phyloP scores from a whole-genome alignment of 1,284 basidiomycete genomes.

The Gymnopus androsaceus region DNA sequence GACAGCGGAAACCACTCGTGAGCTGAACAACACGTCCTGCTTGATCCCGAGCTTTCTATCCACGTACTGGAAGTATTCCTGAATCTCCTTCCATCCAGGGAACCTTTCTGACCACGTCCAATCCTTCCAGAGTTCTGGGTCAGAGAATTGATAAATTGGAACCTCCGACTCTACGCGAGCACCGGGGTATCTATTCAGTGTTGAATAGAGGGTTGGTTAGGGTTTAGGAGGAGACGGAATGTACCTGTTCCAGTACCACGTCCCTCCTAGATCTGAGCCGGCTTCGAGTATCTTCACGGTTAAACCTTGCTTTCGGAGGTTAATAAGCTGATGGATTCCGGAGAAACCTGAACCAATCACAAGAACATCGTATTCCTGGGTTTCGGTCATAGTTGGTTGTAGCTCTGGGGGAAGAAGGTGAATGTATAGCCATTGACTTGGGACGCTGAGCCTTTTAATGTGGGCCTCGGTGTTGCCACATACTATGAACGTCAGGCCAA shows the following conservation, averaged over 20 bases:
- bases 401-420: too few relatives aligned
- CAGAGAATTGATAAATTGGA: slow-evolving; percentile 14
- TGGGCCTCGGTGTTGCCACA: too few relatives aligned
- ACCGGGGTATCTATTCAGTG: background rate
- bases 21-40: slow-evolving; percentile 16
- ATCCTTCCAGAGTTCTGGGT: slow-evolving; percentile 11
- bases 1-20: slow-evolving; percentile 13
- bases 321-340: slow-evolving; percentile 16
- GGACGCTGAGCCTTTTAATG: too few relatives aligned
- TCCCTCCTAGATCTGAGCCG: slow-evolving; percentile 6
- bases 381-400: too few relatives aligned
- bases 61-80: slow-evolving; percentile 15
- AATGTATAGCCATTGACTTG: too few relatives aligned
- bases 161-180: slow-evolving; percentile 11
- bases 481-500: too few relatives aligned
- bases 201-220: too few relatives aligned
- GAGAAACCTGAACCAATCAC: slow-evolving; percentile 29
- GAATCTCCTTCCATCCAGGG: slow-evolving; percentile 15
- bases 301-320: slow-evolving; percentile 10
- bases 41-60: slow-evolving; percentile 14
- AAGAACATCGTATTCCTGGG: slow-evolving; percentile 25
- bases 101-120: slow-evolving; percentile 15
- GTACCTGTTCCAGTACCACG: slow-evolving; percentile 13
- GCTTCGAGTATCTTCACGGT: slow-evolving; percentile 13
- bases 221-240: too few relatives aligned